Conservation (phyloP, 2,329 filamentous ascomycete genomes). For the Teratosphaeria viscida region DNA sequence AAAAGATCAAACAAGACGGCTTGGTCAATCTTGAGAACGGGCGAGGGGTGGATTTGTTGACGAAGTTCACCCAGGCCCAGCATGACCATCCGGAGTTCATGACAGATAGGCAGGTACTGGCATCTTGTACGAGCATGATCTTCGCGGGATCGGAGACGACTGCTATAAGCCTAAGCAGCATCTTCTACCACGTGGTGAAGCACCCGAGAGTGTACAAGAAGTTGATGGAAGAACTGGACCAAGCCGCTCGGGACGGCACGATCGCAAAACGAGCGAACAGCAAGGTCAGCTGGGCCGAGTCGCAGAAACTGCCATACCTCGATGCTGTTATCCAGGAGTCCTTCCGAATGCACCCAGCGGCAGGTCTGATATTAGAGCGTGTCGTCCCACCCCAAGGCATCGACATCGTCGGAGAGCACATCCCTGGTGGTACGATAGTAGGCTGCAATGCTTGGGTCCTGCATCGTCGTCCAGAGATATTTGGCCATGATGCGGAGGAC, state of each 20-base stretch:
- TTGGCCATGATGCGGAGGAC: constrained; percentile 54
- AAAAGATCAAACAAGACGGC: constrained; percentile 36
- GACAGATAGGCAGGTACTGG: constrained; percentile 57
- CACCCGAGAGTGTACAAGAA: constrained; percentile 46
- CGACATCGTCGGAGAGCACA: constrained; percentile 50
- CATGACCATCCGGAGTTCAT: constrained; percentile 61
- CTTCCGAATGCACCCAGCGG: constrained; percentile 64
- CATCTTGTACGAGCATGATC: constrained; percentile 60
- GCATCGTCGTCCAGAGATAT: constrained; percentile 57
- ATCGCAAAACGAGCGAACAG: constrained; percentile 38
- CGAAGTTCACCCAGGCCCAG: constrained; percentile 61
- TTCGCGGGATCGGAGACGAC: constrained; percentile 72
- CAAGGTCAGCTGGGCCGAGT: constrained; percentile 59
- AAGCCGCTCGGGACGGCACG: constrained; percentile 41
- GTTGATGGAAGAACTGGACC: constrained; percentile 54
- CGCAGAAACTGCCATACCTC: constrained; percentile 61
- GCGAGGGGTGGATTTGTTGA: constrained; percentile 50
- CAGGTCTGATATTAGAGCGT: constrained; percentile 62
- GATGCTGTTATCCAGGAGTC: constrained; percentile 70
- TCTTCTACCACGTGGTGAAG: constrained; percentile 66
- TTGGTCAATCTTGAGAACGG: constrained; percentile 23
- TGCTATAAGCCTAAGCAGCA: constrained; percentile 58
- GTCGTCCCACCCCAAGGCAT: constrained; percentile 56
- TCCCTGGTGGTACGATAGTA: constrained; percentile 62
- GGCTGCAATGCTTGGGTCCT: constrained; percentile 68